Conservation (phyloP, 2,329 filamentous ascomycete genomes). For the Furcasterigmium sp. region DNA sequence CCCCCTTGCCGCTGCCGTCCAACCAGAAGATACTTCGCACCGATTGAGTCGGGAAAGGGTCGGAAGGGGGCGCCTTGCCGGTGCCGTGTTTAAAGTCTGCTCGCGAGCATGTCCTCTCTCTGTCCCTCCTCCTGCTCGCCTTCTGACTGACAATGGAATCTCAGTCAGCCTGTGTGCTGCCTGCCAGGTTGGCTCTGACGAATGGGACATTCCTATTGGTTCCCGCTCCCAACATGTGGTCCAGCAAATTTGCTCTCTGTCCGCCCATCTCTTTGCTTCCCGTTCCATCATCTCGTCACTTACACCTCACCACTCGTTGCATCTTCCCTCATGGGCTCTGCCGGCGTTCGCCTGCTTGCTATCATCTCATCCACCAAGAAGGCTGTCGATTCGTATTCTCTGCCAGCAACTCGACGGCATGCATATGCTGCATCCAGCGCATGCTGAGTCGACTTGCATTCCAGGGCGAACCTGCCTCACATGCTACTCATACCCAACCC, state of each 20-base stretch:
- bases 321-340: no score
- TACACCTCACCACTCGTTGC: not conserved
- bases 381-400: not conserved
- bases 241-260: not conserved
- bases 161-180: no score
- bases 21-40: no score
- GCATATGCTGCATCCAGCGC: no score
- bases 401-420: not conserved
- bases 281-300: not conserved
- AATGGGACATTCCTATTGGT: no score
- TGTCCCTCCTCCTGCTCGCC: slow-evolving; percentile 9
- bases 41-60: no score
- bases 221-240: no score
- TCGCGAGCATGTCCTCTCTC: slow-evolving; percentile 2
- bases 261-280: slow-evolving; percentile 1
- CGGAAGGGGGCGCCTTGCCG: no score
- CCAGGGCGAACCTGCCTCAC: slow-evolving; percentile 1
- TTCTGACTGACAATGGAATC: slow-evolving; percentile 12
- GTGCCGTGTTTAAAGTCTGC: no score
- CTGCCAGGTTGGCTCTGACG: no score
- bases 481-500: not conserved
- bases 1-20: no score
- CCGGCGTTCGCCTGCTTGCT: no score
- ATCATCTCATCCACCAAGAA: not conserved
- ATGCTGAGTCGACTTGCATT: not conserved